phyloP scores from a whole-genome alignment of 1,284 basidiomycete species.

The Inonotus obliquus region DNA sequence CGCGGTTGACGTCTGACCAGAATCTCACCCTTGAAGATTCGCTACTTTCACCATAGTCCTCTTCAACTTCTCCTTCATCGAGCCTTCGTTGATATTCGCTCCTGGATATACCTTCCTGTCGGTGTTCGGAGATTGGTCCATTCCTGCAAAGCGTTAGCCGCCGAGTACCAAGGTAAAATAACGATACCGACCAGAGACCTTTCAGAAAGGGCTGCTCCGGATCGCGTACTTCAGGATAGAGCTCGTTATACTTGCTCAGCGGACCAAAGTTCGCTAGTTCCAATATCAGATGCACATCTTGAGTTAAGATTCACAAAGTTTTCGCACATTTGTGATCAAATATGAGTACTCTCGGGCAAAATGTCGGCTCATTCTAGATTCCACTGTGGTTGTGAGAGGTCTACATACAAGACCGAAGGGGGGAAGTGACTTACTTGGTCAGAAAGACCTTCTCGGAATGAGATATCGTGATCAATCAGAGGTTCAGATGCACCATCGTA shows the following conservation, averaged over 20 bases:
- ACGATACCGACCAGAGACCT: slow-evolving; percentile 22
- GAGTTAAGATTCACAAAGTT: slow-evolving; percentile 1
- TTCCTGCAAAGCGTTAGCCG: slow-evolving; percentile 37
- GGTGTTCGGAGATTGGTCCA: slow-evolving; percentile 44
- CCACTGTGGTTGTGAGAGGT: background rate
- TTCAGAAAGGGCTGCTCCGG: slow-evolving; percentile 26
- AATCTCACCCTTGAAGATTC: slow-evolving; percentile 43
- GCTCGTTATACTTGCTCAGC: slow-evolving; percentile 38
- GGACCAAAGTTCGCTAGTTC: slow-evolving; percentile 60
- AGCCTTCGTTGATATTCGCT: slow-evolving; percentile 52
- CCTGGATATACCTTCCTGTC: slow-evolving; percentile 45
- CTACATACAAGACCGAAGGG: slow-evolving; percentile 14
- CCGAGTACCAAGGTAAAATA: background rate
- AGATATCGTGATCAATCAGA: slow-evolving; percentile 48
- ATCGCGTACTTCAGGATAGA: slow-evolving; percentile 32
- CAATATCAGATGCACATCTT: slow-evolving; percentile 12
- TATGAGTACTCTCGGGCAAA: slow-evolving; percentile 57
- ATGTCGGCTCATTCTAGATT: slow-evolving; percentile 48
- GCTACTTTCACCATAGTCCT: slow-evolving; percentile 20
- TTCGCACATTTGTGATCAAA: slow-evolving; percentile 62
- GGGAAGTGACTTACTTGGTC: slow-evolving; percentile 33
- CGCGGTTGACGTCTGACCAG: slow-evolving; percentile 76
- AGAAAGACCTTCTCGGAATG: slow-evolving; percentile 58
- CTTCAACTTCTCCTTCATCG: slow-evolving; percentile 29
- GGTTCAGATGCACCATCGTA: slow-evolving; percentile 41